Conservation (phyloP, 768 basidiomycete species). For the Amanita pallidorosea region DNA sequence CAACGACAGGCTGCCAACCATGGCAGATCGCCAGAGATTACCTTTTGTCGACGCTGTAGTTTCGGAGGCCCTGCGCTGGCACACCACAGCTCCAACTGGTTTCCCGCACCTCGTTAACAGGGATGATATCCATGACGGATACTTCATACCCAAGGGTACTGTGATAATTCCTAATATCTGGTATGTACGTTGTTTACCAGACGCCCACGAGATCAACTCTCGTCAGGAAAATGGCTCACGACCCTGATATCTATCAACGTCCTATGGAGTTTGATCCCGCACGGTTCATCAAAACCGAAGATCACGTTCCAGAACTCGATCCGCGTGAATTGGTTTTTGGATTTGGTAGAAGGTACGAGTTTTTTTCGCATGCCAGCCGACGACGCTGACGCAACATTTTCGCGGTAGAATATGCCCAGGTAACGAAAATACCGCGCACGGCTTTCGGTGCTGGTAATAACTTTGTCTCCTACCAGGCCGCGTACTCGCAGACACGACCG, state of each 20-base stretch:
- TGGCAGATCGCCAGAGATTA: conserved; percentile 25
- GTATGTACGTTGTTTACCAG: conserved; percentile 9
- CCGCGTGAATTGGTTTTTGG: conserved; percentile 39
- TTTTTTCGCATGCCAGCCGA: background rate
- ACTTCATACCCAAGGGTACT: conserved; percentile 31
- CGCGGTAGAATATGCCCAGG: conserved; percentile 24
- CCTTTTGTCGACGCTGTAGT: conserved; percentile 26
- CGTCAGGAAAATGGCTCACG: conserved; percentile 30
- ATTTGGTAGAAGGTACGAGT: conserved; percentile 35
- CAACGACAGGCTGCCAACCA: conserved; percentile 24
- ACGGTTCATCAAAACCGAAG: conserved; percentile 29
- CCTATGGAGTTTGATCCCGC: conserved; percentile 36
- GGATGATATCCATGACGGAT: conserved; percentile 32
- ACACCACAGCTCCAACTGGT: conserved; percentile 12
- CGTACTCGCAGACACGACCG: conserved; percentile 19
- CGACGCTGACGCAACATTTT: background rate
- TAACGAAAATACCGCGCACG: background rate
- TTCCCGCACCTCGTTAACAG: conserved; percentile 29
- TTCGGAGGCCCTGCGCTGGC: too few species aligned
- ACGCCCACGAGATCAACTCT: background rate
- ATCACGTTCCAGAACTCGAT: conserved; percentile 26
- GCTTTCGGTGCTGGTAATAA: too few species aligned
- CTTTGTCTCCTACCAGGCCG: background rate
- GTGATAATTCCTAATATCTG: conserved; percentile 23
- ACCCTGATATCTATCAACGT: conserved; percentile 31